phyloP scores from a whole-genome alignment of 371 early-diverging fungal species.

The Rhizomucor pusillus region DNA sequence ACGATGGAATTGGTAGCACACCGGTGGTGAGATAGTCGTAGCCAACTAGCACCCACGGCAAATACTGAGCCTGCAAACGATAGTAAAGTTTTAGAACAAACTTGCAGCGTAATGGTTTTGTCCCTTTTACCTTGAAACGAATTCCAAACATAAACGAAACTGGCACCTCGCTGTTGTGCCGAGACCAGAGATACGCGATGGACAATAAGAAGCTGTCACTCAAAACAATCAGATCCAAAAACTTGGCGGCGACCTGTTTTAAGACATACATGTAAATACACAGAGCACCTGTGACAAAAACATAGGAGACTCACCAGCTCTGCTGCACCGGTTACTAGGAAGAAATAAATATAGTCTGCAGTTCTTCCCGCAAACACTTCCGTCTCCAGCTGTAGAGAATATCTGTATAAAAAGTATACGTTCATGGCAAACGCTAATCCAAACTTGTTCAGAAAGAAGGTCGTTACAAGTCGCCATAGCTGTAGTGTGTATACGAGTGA shows the following conservation, averaged over 20 bases:
- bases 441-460: constrained; percentile 60
- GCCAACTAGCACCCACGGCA: constrained; percentile 71
- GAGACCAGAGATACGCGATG: constrained; percentile 77
- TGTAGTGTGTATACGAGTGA: constrained; percentile 20
- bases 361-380: constrained; percentile 66
- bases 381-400: constrained; percentile 72
- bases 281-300: not conserved
- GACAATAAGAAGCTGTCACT: constrained; percentile 61
- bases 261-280: not conserved
- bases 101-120: not conserved
- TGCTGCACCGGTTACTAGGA: constrained; percentile 51
- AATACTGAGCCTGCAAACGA: constrained; percentile 53
- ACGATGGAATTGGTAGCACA: constrained; percentile 10
- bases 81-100: not conserved
- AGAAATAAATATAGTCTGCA: constrained; percentile 82
- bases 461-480: constrained; percentile 77
- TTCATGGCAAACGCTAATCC: constrained; percentile 63
- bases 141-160: constrained; percentile 85
- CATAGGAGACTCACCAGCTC: constrained; percentile 25
- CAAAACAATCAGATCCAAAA: constrained; percentile 21
- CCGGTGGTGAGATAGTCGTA: constrained; percentile 43
- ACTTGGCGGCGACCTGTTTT: constrained; percentile 20
- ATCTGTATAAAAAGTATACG: constrained; percentile 70
- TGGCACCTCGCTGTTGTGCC: constrained; percentile 56
- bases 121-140: constrained; percentile 66